Evolutionary conservation across 306 rosid genomes (phyloP).

Genomic region (Vicia sativa): DNA sequence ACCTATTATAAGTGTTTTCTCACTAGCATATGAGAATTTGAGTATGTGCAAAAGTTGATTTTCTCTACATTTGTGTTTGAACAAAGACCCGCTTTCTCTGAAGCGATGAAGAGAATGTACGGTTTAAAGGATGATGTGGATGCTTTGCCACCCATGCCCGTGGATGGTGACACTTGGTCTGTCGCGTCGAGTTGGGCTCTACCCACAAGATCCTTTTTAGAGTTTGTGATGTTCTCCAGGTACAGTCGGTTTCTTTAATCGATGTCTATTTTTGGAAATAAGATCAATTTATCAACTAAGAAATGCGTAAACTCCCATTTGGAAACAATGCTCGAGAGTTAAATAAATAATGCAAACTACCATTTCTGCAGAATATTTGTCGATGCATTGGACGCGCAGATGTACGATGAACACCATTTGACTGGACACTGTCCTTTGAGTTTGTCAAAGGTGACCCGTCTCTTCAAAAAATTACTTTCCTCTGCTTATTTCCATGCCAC

Average conservation of each 20-base stretch:
- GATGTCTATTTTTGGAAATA: conserved; percentile 12
- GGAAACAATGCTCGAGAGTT: no score
- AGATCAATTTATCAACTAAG: conserved; percentile 15
- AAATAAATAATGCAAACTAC: not conserved
- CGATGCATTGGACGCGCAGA: conserved; percentile 77
- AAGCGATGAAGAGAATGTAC: conserved; percentile 81
- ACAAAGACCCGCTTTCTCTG: conserved; percentile 77
- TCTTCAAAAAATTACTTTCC: conserved; percentile 10
- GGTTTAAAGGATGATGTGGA: conserved; percentile 57
- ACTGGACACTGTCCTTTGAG: conserved; percentile 78
- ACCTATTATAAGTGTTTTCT: not conserved
- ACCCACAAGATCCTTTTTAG: conserved; percentile 89
- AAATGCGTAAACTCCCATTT: not conserved
- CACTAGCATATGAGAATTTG: conserved; percentile 11
- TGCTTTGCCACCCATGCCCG: conserved; percentile 83
- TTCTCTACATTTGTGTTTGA: conserved; percentile 33
- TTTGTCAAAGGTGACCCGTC: conserved; percentile 69
- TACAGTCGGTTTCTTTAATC: conserved; percentile 34
- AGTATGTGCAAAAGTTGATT: conserved; percentile 11
- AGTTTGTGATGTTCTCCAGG: conserved; percentile 98
- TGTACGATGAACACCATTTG: conserved; percentile 77
- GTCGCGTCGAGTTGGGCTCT: conserved; percentile 89
- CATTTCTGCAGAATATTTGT: conserved; percentile 79
- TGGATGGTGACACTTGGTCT: conserved; percentile 85
- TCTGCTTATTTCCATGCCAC: not conserved